Conservation (phyloP, 129 eudicot genomes). For the Escallonia herrerae region DNA sequence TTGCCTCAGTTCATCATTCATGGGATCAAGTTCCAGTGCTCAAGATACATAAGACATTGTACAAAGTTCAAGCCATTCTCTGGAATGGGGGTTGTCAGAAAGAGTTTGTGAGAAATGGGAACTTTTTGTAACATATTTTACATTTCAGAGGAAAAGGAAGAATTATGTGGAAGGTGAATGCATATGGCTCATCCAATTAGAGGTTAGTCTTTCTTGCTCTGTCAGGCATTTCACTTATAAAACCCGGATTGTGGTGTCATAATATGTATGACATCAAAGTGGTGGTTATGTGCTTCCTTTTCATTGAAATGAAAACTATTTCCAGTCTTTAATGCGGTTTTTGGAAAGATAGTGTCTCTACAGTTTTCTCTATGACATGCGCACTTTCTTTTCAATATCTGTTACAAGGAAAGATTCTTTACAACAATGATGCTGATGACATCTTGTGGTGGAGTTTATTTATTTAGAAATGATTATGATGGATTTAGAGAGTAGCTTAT, state of each 20-base stretch:
- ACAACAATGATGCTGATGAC: too few species aligned
- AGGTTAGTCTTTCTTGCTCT: conserved; percentile 2
- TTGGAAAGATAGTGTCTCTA: too few species aligned
- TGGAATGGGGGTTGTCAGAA: neutral
- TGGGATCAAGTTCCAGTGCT: neutral
- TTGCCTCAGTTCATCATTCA: neutral
- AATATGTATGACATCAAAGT: neutral
- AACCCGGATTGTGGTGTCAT: neutral
- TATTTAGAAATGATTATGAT: too few species aligned
- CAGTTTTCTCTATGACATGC: too few species aligned
- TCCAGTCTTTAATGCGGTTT: too few species aligned
- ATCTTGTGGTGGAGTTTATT: too few species aligned
- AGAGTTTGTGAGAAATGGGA: neutral
- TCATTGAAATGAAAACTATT: too few species aligned
- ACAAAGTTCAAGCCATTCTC: neutral
- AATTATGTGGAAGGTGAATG: neutral
- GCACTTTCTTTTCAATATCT: too few species aligned
- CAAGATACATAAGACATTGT: neutral
- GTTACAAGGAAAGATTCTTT: too few species aligned
- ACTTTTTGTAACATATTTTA: neutral
- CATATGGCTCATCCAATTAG: neutral
- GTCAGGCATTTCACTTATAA: neutral
- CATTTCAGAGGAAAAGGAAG: neutral
- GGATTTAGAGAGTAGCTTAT: too few species aligned
- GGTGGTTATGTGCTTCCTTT: too few species aligned